Percentiles rank a stretch among this genome's conserved stretches.
These are phyloP conservation scores for Chlamydomonas reinhardtii DNA, from an alignment of 163 green algal species.

Conservation along the genomic window DNA sequence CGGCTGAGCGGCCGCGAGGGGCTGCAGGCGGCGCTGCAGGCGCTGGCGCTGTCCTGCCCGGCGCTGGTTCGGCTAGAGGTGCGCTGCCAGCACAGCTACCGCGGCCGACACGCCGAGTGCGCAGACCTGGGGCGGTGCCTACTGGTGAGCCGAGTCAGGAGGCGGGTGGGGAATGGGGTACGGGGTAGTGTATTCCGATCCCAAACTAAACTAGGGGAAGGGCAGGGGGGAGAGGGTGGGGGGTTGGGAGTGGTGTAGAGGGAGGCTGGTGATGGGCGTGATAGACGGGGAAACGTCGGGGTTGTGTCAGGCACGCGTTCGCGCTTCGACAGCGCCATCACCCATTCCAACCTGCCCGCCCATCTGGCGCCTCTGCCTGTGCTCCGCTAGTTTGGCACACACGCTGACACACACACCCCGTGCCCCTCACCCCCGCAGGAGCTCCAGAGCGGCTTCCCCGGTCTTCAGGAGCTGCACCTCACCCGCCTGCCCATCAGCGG, in stretches of 20 bases:
- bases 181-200: neutral
- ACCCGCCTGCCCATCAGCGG: constrained; percentile 32
- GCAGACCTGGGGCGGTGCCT: constrained; percentile 32
- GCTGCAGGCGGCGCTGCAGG: constrained; percentile 21
- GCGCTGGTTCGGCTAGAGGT: constrained; percentile 6
- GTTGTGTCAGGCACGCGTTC: no score
- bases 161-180: no score
- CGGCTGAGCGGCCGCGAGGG: constrained; percentile 32
- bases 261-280: no score
- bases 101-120: constrained; percentile 26
- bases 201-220: no score
- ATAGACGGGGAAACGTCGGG: no score
- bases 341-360: no score
- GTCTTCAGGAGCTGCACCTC: constrained; percentile 29
- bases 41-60: constrained; percentile 19
- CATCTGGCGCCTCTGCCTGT: no score
- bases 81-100: constrained; percentile 41
- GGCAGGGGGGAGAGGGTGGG: no score
- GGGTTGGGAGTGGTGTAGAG: neutral
- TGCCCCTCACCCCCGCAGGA: neutral
- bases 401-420: no score
- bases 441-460: constrained; percentile 12
- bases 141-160: neutral
- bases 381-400: no score
- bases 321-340: no score